Base-by-base conservation (phyloP, 768 basidiomycete genomes). In the Auriscalpium vulgare region DNA sequence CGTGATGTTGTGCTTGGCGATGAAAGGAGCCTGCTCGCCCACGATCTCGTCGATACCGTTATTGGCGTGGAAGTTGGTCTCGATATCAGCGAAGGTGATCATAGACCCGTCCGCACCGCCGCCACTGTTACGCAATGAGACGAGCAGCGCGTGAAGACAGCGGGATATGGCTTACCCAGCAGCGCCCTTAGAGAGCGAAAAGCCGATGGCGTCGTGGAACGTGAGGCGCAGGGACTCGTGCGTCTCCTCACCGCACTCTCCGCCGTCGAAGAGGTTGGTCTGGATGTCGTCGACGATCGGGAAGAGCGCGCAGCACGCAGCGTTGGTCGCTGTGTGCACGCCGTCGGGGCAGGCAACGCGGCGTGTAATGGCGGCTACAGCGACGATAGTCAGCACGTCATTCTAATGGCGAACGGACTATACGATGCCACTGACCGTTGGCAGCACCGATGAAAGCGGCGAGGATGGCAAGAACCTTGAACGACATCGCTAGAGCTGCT, bases 91-190 rank as follows among this genome's bases (percentile, higher is more conserved):
- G 66, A 81, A 80, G 2, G 68, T 66, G 56, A 78, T 70, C 57
- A 80, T 74, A 3, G 78, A 80, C 29, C 78, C 80, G 56, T 81
- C 79, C 45, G 67, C 68, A 2, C 70, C 70, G 14, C 64, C 65
- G 40, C 69, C 68, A 19, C 59, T 64, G 54, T 47, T 29, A 11
- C 40, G 40, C 16, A 37, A 34, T 13, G 47, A 29, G 4, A 51
- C 47, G 7, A 59, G 47, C n/a, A n/a, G 21, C 16, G 7, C 29
- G 29, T 29, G 10, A 4, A 4, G 49, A 3, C 17, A 17, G 49
- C 51, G 50, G n/a, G 56, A 57, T 34, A 37, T 13, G 10, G 7
- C 56, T 8, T 17, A 61, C 60, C 60, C 62, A 35, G 58, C 55
- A 10, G 56, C 29, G 8, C 60, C 61, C 48, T 46, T 34, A 16